Conservation (phyloP, 805 yeast genomes). For the Candida qinlingensis region DNA sequence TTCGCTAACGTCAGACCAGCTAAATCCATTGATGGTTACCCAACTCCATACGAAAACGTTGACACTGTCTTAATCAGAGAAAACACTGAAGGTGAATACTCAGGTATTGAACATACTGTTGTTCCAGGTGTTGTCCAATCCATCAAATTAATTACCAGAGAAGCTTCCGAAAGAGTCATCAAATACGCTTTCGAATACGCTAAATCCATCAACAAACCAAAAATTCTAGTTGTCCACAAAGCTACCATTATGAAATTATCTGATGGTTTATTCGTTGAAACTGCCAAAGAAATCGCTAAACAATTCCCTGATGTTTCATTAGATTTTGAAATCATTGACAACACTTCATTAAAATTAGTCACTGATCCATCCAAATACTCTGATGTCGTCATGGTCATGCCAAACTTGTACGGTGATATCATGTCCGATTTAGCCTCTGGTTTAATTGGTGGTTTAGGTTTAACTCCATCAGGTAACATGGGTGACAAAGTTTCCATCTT, state of each 20-base stretch:
- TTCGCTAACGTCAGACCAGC: constrained; percentile 98
- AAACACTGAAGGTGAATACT: constrained; percentile 99
- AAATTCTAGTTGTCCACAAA: constrained; percentile 93
- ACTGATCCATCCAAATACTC: constrained; percentile 81
- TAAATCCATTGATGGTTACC: constrained; percentile 86
- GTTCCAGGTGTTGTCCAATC: constrained; percentile 99
- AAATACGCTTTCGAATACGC: constrained; percentile 98
- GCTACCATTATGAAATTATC: constrained; percentile 97
- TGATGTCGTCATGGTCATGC: constrained; percentile 92
- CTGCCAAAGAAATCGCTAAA: constrained; percentile 83
- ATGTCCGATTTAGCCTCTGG: constrained; percentile 97
- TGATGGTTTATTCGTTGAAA: constrained; percentile 92
- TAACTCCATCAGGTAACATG: constrained; percentile 99
- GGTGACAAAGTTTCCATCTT: constrained; percentile 97
- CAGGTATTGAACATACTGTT: constrained; percentile 97
- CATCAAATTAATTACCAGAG: constrained; percentile 92
- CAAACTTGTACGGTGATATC: constrained; percentile 98
- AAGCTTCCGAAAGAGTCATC: constrained; percentile 94
- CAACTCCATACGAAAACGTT: constrained; percentile 76
- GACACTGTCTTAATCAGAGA: constrained; percentile 96
- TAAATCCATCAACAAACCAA: constrained; percentile 76
- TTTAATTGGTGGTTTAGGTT: constrained; percentile 96
- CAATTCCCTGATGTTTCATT: constrained; percentile 89
- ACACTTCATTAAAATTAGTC: constrained; percentile 88
- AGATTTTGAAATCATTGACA: constrained; percentile 86